Conservation (phyloP, 2,329 filamentous ascomycete species). For the Cladosporium sp. region DNA sequence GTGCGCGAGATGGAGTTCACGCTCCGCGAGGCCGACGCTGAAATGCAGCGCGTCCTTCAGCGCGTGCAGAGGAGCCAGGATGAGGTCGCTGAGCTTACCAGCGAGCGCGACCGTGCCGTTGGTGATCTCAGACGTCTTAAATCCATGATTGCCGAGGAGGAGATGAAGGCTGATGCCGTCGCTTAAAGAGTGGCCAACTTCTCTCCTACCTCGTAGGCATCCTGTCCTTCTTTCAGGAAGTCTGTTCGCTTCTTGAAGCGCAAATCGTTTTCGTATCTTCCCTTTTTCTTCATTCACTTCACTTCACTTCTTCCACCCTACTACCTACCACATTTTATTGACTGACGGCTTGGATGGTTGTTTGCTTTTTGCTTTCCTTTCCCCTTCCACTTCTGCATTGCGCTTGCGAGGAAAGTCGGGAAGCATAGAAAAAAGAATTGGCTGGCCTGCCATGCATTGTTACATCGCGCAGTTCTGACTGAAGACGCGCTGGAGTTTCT, state of each 20-base stretch:
- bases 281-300: background rate
- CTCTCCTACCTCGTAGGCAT: background rate
- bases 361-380: background rate
- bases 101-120: slow-evolving; percentile 68
- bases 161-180: slow-evolving; percentile 9
- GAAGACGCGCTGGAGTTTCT: no score
- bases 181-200: background rate
- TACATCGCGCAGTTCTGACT: no score
- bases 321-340: background rate
- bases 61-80: slow-evolving; percentile 80
- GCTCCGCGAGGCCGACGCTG: slow-evolving; percentile 66
- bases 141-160: slow-evolving; percentile 60
- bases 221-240: background rate
- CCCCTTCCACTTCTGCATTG: background rate
- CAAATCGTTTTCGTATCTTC: background rate
- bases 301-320: no score
- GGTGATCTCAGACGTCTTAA: slow-evolving; percentile 67
- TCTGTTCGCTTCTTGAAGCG: no score
- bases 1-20: slow-evolving; percentile 83
- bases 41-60: slow-evolving; percentile 79
- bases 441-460: background rate
- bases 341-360: background rate
- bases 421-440: no score
- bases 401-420: background rate
- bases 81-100: slow-evolving; percentile 73